These are phyloP conservation scores for Neurospora sp. DNA, from an alignment of 2,329 filamentous ascomycete species.

Conservation along the genomic window DNA sequence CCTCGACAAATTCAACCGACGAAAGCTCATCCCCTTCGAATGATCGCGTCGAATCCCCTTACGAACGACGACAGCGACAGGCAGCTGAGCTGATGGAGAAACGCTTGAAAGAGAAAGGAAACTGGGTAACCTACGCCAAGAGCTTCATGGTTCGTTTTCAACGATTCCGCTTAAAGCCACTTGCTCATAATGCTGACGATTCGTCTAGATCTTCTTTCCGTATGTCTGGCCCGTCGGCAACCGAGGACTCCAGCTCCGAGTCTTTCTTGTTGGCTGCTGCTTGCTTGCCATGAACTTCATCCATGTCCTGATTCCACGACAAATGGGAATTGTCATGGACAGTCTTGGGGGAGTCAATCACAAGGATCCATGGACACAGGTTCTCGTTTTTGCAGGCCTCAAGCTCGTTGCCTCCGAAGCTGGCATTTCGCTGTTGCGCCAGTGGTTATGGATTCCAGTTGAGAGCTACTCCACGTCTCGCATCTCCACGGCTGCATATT, in stretches of 20 bases:
- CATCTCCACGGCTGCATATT: conserved; percentile 44
- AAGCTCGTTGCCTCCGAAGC: conserved; percentile 44
- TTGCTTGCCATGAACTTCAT: conserved; percentile 61
- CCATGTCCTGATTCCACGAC: conserved; percentile 69
- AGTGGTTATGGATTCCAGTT: conserved; percentile 48
- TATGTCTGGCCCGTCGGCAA: conserved; percentile 69
- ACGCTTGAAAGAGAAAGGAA: conserved; percentile 62
- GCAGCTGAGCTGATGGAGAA: conserved; percentile 52
- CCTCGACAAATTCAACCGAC: conserved; percentile 10
- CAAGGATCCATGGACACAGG: conserved; percentile 41
- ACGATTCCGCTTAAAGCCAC: background rate
- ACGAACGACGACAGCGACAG: conserved; percentile 41
- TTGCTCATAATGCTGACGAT: conserved; percentile 3
- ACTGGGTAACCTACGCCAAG: conserved; percentile 67
- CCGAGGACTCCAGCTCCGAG: conserved; percentile 54
- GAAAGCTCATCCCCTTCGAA: conserved; percentile 19
- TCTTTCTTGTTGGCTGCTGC: conserved; percentile 55
- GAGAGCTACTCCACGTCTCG: conserved; percentile 46
- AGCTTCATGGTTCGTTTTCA: conserved; percentile 47
- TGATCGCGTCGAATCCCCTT: conserved; percentile 40
- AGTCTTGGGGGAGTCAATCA: conserved; percentile 44
- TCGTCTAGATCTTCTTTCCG: conserved; percentile 59
- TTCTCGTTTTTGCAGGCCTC: conserved; percentile 40
- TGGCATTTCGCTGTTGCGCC: conserved; percentile 41
- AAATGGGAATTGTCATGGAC: conserved; percentile 71